These are phyloP conservation scores for Aspergillus tubingensis DNA, from an alignment of 2,329 filamentous ascomycete genomes.

Conservation along the genomic window DNA sequence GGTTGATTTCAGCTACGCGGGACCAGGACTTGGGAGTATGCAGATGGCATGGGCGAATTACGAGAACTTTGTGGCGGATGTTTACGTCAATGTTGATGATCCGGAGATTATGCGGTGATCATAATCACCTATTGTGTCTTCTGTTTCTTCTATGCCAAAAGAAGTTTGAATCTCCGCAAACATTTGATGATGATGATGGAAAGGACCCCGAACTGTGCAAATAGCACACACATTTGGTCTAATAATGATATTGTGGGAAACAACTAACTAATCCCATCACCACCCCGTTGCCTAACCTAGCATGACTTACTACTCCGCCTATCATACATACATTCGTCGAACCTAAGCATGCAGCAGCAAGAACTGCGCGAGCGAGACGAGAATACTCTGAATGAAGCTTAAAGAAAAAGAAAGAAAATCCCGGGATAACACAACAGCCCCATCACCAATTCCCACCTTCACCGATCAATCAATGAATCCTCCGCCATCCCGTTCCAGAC, in stretches of 20 bases:
- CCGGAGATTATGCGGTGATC: constrained; percentile 21
- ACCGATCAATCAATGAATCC: neutral
- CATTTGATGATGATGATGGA: too few relatives aligned
- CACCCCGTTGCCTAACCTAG: neutral
- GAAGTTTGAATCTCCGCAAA: too few relatives aligned
- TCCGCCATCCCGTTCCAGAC: constrained; percentile 20
- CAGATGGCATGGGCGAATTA: constrained; percentile 31
- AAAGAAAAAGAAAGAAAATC: neutral
- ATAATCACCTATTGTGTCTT: neutral
- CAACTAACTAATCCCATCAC: neutral
- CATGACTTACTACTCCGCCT: neutral
- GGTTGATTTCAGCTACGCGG: constrained; percentile 21
- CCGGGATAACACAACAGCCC: constrained; percentile 6
- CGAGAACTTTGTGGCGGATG: constrained; percentile 30
- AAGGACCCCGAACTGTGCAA: neutral
- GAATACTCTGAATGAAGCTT: neutral
- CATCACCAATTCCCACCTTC: constrained; percentile 19
- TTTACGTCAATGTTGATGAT: constrained; percentile 27
- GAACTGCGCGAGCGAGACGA: neutral
- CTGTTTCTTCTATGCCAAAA: too few relatives aligned
- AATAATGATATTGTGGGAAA: neutral
- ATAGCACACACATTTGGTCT: neutral
- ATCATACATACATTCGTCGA: constrained; percentile 16
- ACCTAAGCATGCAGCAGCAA: neutral
- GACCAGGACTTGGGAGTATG: constrained; percentile 4